Conservation (phyloP, 805 yeast species). For the Candida vartiovaarae region DNA sequence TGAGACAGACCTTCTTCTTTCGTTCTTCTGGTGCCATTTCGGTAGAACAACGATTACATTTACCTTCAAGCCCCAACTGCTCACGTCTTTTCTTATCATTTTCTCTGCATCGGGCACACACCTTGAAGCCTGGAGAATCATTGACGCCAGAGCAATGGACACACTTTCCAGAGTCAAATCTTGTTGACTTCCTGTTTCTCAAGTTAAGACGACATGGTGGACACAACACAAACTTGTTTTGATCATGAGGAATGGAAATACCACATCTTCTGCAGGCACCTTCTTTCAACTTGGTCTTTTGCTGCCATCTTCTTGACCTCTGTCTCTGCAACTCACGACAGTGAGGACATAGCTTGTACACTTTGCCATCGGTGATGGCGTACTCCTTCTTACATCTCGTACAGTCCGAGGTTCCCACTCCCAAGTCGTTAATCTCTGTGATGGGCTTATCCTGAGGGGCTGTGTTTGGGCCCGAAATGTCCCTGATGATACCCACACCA, state of each 20-base stretch:
- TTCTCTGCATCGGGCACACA: constrained; percentile 57
- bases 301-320: constrained; percentile 59
- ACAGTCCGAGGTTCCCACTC: constrained; percentile 26
- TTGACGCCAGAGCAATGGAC: constrained; percentile 63
- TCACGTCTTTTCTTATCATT: constrained; percentile 53
- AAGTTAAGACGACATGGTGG: constrained; percentile 50
- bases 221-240: constrained; percentile 49
- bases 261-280: constrained; percentile 68
- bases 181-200: constrained; percentile 46
- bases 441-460: constrained; percentile 2
- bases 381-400: constrained; percentile 56
- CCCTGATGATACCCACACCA: constrained; percentile 19
- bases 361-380: constrained; percentile 32
- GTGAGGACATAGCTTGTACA: constrained; percentile 53
- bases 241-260: constrained; percentile 41
- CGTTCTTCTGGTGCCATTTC: constrained; percentile 37
- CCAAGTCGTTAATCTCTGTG: neutral
- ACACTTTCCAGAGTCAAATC: constrained; percentile 59
- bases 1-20: constrained; percentile 47
- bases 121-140: constrained; percentile 44
- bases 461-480: constrained; percentile 17
- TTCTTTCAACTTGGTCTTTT: constrained; percentile 47
- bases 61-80: constrained; percentile 48
- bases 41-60: constrained; percentile 57
- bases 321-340: constrained; percentile 60